phyloP scores from a whole-genome alignment of 1,284 basidiomycete species.

The Malassezia globosa region DNA sequence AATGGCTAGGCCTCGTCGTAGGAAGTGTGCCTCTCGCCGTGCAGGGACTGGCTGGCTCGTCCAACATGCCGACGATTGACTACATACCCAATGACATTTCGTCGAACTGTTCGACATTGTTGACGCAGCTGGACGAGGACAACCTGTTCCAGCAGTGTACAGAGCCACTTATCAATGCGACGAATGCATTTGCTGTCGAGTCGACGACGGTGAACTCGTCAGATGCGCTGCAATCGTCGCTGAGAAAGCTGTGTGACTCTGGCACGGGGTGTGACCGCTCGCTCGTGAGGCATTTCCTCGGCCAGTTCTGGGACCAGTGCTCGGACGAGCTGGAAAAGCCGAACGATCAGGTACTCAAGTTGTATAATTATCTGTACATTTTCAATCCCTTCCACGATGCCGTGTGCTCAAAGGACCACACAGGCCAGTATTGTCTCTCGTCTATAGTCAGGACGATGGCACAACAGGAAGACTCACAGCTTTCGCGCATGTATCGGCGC shows the following conservation, averaged over 20 bases:
- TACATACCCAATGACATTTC: conserved; percentile 11
- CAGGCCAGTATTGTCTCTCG: conserved; percentile 5
- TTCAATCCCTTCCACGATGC: conserved; percentile 18
- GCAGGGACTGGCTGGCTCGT: neutral
- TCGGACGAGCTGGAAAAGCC: conserved; percentile 9
- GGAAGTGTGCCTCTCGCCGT: conserved; percentile 3
- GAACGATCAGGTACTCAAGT: conserved; percentile 1
- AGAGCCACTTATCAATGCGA: conserved; percentile 13
- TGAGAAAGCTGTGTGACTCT: conserved; percentile 4
- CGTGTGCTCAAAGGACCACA: conserved; percentile 9
- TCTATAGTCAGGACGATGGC: conserved; percentile 1
- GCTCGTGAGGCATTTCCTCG: conserved; percentile 13
- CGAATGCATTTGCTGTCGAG: conserved; percentile 2
- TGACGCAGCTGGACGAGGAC: conserved; percentile 12
- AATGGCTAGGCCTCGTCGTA: neutral
- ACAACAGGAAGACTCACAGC: neutral
- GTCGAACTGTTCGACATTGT: conserved; percentile 4
- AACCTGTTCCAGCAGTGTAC: conserved; percentile 12
- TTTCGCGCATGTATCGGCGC: neutral
- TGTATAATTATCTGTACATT: conserved; percentile 18
- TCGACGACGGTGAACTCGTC: neutral
- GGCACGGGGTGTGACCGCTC: conserved; percentile 9
- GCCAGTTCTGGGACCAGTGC: conserved; percentile 16
- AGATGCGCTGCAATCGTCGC: neutral
- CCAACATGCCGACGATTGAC: conserved; percentile 1